These are phyloP conservation scores for Penicillium paxilli DNA, from an alignment of 495 filamentous ascomycete genomes.

Conservation along the genomic window DNA sequence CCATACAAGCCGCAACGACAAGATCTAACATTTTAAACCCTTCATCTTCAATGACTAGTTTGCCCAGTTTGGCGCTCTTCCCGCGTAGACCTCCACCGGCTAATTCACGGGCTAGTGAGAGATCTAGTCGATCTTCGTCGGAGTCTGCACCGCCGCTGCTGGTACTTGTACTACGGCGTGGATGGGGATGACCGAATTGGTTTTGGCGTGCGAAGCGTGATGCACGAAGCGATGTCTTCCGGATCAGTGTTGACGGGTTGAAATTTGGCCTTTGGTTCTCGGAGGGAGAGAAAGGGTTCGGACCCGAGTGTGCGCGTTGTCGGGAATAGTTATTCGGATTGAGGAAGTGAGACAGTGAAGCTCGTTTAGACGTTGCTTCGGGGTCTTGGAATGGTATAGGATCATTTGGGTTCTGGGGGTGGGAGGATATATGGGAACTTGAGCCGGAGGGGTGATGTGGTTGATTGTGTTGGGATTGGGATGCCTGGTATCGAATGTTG, in stretches of 20 bases:
- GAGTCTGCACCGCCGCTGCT: conserved; percentile 27
- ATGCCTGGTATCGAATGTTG: conserved; percentile 31
- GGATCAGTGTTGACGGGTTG: conserved; percentile 12
- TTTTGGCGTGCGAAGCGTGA: conserved; percentile 23
- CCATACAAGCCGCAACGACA: conserved; percentile 86
- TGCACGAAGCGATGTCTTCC: conserved; percentile 20
- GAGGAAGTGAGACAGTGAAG: conserved; percentile 33
- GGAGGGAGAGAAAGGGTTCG: conserved; percentile 4
- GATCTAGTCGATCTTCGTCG: conserved; percentile 56
- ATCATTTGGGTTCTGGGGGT: not conserved
- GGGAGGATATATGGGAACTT: conserved; percentile 12
- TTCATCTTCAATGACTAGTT: conserved; percentile 86
- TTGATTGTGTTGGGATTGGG: conserved; percentile 24
- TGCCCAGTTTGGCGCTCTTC: conserved; percentile 88
- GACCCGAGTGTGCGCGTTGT: conserved; percentile 30
- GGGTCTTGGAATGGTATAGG: conserved; percentile 6
- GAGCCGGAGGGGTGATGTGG: conserved; percentile 20
- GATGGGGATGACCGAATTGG: conserved; percentile 8
- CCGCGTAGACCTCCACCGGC: conserved; percentile 82
- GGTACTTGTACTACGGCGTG: conserved; percentile 26
- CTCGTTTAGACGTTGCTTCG: conserved; percentile 26
- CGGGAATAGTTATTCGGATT: conserved; percentile 34
- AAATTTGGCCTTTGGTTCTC: conserved; percentile 4
- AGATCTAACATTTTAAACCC: conserved; percentile 95
- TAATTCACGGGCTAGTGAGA: conserved; percentile 73